Evolutionary conservation across 2,329 filamentous ascomycete genomes (phyloP).

Genomic region (Zarea fungicola): DNA sequence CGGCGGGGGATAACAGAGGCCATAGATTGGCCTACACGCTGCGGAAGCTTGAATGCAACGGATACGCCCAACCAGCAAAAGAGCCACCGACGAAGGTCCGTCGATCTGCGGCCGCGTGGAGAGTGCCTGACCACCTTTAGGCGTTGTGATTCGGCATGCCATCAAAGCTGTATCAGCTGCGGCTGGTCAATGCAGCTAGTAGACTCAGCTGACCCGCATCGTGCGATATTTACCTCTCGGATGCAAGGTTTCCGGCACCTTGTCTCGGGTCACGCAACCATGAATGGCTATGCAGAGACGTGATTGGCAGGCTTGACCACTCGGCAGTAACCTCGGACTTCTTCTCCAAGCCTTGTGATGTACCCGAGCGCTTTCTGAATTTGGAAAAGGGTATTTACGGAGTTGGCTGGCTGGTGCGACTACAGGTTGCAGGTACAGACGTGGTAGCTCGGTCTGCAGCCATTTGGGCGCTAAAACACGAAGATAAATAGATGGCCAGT

Average conservation of each 20-base stretch:
- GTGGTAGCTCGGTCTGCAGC: not conserved
- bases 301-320: slow-evolving; percentile 2
- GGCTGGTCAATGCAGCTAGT: not conserved
- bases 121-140: not conserved
- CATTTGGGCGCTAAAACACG: not conserved
- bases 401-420: not conserved
- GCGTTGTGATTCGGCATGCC: slow-evolving; percentile 1
- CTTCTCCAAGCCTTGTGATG: not conserved
- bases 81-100: slow-evolving; percentile 2
- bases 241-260: not conserved
- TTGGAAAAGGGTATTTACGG: not conserved
- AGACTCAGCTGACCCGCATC: not conserved
- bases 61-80: not conserved
- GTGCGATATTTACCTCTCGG: not conserved
- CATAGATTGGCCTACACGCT: not conserved
- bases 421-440: not conserved
- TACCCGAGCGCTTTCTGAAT: not conserved
- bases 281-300: not conserved
- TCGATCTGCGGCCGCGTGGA: not conserved
- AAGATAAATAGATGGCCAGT: slow-evolving; percentile 1
- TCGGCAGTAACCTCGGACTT: not conserved
- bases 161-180: not conserved
- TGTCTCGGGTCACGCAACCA: not conserved
- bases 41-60: not conserved
- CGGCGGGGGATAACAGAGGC: not conserved